A percentile compares a stretch with the other conserved stretches of the same genome.
Evolutionary conservation across 805 yeast genomes (phyloP).

Genomic region (Candida morakotiae): DNA sequence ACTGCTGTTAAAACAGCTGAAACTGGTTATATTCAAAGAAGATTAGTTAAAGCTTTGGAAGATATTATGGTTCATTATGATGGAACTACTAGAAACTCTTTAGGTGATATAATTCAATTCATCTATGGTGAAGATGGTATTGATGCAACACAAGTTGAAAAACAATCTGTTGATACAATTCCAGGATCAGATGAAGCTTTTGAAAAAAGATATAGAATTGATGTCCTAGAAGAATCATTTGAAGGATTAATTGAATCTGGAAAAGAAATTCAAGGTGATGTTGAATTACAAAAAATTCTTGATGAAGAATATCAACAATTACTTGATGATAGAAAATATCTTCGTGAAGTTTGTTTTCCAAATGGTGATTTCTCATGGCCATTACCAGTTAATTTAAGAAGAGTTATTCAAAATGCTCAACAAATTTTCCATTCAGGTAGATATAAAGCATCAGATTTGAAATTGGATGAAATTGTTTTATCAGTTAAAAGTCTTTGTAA

Average conservation of each 20-base stretch:
- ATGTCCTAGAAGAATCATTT: constrained; percentile 63
- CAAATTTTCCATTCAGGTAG: constrained; percentile 94
- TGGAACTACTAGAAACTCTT: constrained; percentile 95
- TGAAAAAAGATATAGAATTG: constrained; percentile 80
- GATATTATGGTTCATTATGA: constrained; percentile 98
- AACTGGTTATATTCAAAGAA: constrained; percentile 97
- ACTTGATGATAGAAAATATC: constrained; percentile 66
- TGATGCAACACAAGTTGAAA: constrained; percentile 97
- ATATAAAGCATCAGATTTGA: constrained; percentile 83
- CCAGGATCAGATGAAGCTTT: constrained; percentile 87
- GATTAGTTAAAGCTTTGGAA: constrained; percentile 93
- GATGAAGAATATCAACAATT: constrained; percentile 85
- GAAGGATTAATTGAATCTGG: constrained; percentile 84
- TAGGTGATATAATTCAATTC: constrained; percentile 95
- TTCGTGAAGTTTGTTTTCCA: constrained; percentile 77
- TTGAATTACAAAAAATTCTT: constrained; percentile 71
- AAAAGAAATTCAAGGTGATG: constrained; percentile 84
- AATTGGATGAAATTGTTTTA: constrained; percentile 72
- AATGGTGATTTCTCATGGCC: constrained; percentile 98
- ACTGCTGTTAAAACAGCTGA: constrained; percentile 99
- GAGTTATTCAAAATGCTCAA: constrained; percentile 95
- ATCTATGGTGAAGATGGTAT: constrained; percentile 98
- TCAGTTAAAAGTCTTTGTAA: constrained; percentile 68
- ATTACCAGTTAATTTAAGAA: constrained; percentile 92
- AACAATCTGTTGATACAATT: constrained; percentile 90